A percentile compares a stretch with the other conserved stretches of the same genome.
Conservation (phyloP, 345 rosid species). For the Eucalyptus cloeziana region DNA sequence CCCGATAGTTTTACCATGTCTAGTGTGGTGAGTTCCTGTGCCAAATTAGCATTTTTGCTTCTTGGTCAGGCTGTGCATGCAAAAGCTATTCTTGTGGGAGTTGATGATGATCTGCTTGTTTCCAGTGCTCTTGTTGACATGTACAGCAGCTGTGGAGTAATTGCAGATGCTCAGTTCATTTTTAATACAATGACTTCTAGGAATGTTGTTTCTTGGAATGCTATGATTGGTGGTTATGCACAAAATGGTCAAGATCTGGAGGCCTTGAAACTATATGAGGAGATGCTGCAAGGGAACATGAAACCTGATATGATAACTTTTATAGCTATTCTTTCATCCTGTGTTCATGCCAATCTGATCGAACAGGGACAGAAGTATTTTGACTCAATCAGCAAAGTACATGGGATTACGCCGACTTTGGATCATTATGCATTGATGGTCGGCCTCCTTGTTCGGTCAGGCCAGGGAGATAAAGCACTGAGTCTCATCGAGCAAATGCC, state of each 20-base stretch:
- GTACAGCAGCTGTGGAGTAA: slow-evolving; percentile 52
- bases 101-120: slow-evolving; percentile 31
- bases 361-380: slow-evolving; percentile 37
- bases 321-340: slow-evolving; percentile 46
- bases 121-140: slow-evolving; percentile 41
- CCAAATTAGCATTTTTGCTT: slow-evolving; percentile 36
- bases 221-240: slow-evolving; percentile 47
- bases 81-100: slow-evolving; percentile 28
- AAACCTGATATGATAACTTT: slow-evolving; percentile 43
- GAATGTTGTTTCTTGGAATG: slow-evolving; percentile 46
- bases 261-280: slow-evolving; percentile 35
- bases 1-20: slow-evolving; percentile 40
- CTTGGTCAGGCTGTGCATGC: slow-evolving; percentile 43
- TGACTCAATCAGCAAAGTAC: slow-evolving; percentile 23
- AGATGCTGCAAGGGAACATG: slow-evolving; percentile 23
- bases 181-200: slow-evolving; percentile 23
- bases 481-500: slow-evolving; percentile 28
- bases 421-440: slow-evolving; percentile 48
- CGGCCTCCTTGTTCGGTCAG: slow-evolving; percentile 43
- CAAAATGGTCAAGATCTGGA: slow-evolving; percentile 42
- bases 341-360: slow-evolving; percentile 36
- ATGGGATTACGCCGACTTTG: slow-evolving; percentile 20
- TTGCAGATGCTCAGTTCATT: slow-evolving; percentile 19
- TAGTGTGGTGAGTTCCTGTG: slow-evolving; percentile 37
- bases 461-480: slow-evolving; percentile 25